These are phyloP conservation scores for Alternaria brassicicola DNA, from an alignment of 2,329 filamentous ascomycete species.

Conservation along the genomic window DNA sequence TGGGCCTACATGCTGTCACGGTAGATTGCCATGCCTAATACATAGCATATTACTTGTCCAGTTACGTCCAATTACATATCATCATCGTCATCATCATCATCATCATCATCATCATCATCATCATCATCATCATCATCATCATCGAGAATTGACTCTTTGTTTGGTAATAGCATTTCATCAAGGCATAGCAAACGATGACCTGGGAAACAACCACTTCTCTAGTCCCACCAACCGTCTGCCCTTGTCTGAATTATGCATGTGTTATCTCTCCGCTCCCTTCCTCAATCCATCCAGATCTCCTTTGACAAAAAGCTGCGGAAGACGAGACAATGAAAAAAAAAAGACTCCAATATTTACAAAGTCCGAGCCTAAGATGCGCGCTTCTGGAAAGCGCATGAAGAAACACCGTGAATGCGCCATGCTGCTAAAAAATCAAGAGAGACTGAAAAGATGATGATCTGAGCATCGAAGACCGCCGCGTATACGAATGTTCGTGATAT, in stretches of 20 bases:
- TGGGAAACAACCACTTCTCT: neutral
- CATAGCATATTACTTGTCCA: neutral
- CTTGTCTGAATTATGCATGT: neutral
- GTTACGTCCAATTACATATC: neutral
- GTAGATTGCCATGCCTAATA: neutral
- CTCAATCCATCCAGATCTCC: neutral
- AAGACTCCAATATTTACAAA: neutral
- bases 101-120: no score
- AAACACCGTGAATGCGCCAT: slow-evolving; percentile 18
- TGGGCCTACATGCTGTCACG: neutral
- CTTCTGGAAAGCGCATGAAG: neutral
- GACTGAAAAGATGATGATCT: neutral
- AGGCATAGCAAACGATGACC: neutral
- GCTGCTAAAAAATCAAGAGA: slow-evolving; percentile 17
- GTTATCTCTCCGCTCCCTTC: neutral
- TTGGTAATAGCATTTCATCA: neutral
- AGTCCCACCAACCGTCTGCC: neutral
- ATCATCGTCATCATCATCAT: no score
- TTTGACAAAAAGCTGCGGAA: neutral
- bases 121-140: no score
- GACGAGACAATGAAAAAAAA: neutral
- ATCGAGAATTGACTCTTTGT: neutral
- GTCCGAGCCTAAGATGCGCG: neutral
- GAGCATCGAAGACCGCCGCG: neutral
- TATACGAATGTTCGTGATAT: slow-evolving; percentile 2